Base-by-base conservation (phyloP, 2,329 filamentous ascomycete species). In the Epichloe coenophiala region DNA sequence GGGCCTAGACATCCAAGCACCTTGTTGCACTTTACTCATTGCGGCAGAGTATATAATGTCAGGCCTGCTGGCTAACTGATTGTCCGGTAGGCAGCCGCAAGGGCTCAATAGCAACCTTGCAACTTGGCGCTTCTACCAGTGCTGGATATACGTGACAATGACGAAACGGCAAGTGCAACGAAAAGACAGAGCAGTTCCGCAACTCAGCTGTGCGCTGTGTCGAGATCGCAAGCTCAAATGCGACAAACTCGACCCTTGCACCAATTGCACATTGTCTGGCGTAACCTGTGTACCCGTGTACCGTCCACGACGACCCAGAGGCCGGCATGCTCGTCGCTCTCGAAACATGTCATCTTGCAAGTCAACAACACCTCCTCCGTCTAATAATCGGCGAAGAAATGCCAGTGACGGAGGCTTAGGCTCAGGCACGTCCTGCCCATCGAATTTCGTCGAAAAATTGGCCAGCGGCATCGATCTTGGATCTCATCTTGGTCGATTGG, bases 171-270 rank as follows among this genome's bases (percentile, higher is more conserved):
- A 47, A 33, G n/a, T 8, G 13, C 49, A 47, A 46, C 36, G 27
- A 33, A 52, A 31, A 35, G 47, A 49, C 35, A 45, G 50, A 45
- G 19, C 50, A 12, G 42, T 52, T 15, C 50, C 55, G 9, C 53
- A 56, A 40, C 51, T 56, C 5, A 55, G 49, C 43, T 56, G 55
- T 21, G 51, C 51, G 36, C 42, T 55, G 6, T 56, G 55, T 45
- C 51, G 53, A 19, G 55, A 57, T 23, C 55, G 57, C 48, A 59
- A 59, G 50, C 49, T 58, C 43, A 57, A 55, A 39, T 59, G 57
- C 44, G 55, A 59, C 47, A 59, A 58, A 35, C 55, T 56, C 45
- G 51, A 51, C 17, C 57, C 57, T 15, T 59, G 56, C 46, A 52
- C 57, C 8, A 57, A 57, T 31, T 58, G 56, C 36, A 49, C 48